Conservation (phyloP, 371 early-diverging fungal genomes). For the Mucor lusitanicus region DNA sequence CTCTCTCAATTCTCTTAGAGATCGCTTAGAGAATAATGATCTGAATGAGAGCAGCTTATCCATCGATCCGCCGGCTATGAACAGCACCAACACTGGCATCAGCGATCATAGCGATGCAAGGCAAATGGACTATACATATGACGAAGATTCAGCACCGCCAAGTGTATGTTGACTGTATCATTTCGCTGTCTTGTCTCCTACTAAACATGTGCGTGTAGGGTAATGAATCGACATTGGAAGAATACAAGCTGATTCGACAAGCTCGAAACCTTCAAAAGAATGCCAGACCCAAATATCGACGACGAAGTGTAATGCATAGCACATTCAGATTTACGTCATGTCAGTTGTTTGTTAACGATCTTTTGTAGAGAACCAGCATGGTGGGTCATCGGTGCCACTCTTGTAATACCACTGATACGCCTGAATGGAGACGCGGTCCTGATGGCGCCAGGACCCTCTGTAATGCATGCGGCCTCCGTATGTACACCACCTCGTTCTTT, state of each 20-base stretch:
- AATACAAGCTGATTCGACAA: slow-evolving; percentile 42
- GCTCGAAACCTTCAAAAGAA: slow-evolving; percentile 36
- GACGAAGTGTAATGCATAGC: slow-evolving; percentile 25
- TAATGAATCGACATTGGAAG: background rate
- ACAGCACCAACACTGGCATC: no score
- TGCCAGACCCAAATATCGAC: slow-evolving; percentile 31
- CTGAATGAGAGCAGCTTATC: background rate
- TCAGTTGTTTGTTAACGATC: background rate
- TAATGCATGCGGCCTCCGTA: slow-evolving; percentile 73
- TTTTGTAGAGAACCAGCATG: slow-evolving; percentile 33
- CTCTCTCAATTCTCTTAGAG: background rate
- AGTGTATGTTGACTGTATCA: background rate
- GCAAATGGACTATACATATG: background rate
- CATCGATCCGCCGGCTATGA: background rate
- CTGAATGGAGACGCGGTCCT: slow-evolving; percentile 75
- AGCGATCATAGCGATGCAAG: background rate
- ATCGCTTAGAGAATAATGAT: background rate
- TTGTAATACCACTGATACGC: slow-evolving; percentile 64
- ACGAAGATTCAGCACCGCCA: background rate
- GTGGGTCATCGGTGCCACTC: slow-evolving; percentile 56
- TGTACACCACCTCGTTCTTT: slow-evolving; percentile 6
- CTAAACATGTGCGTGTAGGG: background rate
- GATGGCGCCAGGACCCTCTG: slow-evolving; percentile 70
- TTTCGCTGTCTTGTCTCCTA: background rate
- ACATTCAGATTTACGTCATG: background rate